These are phyloP conservation scores for Ustilago lituana DNA, from an alignment of 1,284 basidiomycete species.

Conservation along the genomic window DNA sequence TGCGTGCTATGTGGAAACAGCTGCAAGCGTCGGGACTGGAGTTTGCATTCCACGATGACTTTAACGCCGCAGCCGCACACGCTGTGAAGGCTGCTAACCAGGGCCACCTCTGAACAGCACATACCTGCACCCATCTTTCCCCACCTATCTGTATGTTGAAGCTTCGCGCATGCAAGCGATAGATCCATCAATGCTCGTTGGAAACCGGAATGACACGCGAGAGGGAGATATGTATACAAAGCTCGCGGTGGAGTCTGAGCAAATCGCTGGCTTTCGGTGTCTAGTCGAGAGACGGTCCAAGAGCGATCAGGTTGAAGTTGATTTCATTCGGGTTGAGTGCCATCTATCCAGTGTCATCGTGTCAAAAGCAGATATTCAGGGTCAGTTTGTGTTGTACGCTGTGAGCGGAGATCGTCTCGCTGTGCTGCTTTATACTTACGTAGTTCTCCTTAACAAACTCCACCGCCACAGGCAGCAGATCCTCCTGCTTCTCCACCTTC, in stretches of 20 bases:
- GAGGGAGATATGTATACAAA: too few species aligned
- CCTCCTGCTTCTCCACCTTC: slow-evolving; percentile 40
- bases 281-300: slow-evolving; percentile 38
- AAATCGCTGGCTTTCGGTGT: too few species aligned
- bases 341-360: slow-evolving; percentile 50
- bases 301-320: slow-evolving; percentile 65
- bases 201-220: too few species aligned
- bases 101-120: slow-evolving; percentile 23
- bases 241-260: too few species aligned
- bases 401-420: too few species aligned
- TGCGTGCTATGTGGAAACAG: too few species aligned
- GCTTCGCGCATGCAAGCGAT: too few species aligned
- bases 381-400: too few species aligned
- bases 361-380: too few species aligned
- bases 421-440: slow-evolving; percentile 46
- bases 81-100: slow-evolving; percentile 48
- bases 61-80: slow-evolving; percentile 48
- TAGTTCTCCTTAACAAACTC: slow-evolving; percentile 59
- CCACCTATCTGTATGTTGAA: too few species aligned
- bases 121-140: too few species aligned
- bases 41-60: slow-evolving; percentile 53
- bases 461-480: slow-evolving; percentile 43
- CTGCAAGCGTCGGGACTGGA: slow-evolving; percentile 32
- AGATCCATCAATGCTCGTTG: too few species aligned
- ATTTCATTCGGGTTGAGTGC: slow-evolving; percentile 53